Evolutionary conservation across 441 rosid genomes (phyloP), one percentile per base, ranked within the genome.

Genomic region (Hypseocharis bilobata): DNA sequence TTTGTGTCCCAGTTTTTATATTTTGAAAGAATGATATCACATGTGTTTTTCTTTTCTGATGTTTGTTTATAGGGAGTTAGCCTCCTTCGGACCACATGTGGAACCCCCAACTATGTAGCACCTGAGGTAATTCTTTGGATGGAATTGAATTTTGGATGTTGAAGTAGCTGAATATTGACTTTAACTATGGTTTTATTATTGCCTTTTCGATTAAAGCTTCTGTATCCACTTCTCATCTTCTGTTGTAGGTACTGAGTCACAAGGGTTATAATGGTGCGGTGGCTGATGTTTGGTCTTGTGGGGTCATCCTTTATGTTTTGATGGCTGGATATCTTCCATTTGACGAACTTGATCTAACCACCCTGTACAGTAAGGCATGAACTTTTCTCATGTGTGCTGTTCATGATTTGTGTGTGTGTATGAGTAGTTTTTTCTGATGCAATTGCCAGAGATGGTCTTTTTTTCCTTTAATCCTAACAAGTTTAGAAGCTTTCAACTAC

Each of bases 251-350:
- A 79, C 92, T 92, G 62, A 72, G 92, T 78, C 98, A 89, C 82
- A 92, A 89, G 80, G 98, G 98, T 47, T 92, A 92, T 69, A 81
- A 89, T 72, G 96, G 96, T 78, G 91, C 96, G 10, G 85, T 83
- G 22, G 98, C 98, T 51, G 98, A 92, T 83, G 84, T 86, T 65
- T 92, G 98, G 96, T 92, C 98, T 6, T 92, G 96, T 65, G 96
- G 98, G 45, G 85, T 89, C 49, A 85, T 92, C 80, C 96, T 89
- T 32, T 89, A 85, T 82, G 96, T 89, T 75, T 77, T 89, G 76
- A 82, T 88, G 84, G 93, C 96, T 34, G 96, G 96, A 69, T 89
- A 84, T 78, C 97, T 92, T 75, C 98, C 98, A 27, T 92, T 92
- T 77, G 98, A 92, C 72, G 98, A 92, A 68, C 87, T 92, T 71